Conservation (phyloP, 805 yeast genomes). For the Cyberlindnera subsufficiens region DNA sequence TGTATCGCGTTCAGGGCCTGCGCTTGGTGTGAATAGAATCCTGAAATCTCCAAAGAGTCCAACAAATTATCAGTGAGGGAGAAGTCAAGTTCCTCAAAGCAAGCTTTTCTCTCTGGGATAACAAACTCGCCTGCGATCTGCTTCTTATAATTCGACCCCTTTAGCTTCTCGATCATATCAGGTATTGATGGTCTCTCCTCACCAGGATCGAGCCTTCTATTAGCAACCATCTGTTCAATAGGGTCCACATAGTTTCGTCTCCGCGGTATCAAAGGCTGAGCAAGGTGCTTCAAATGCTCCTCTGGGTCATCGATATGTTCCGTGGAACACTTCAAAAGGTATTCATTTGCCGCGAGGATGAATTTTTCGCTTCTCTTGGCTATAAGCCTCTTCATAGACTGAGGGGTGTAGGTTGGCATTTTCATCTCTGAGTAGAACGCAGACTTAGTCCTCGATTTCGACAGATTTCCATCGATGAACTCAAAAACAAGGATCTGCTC, state of each 20-base stretch:
- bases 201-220: slow-evolving; percentile 18
- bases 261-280: slow-evolving; percentile 39
- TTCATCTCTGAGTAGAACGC: slow-evolving; percentile 39
- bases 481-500: slow-evolving; percentile 66
- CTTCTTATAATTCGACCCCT: slow-evolving; percentile 47
- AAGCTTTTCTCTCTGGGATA: slow-evolving; percentile 41
- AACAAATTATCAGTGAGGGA: slow-evolving; percentile 45
- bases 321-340: slow-evolving; percentile 27
- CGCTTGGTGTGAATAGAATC: slow-evolving; percentile 77
- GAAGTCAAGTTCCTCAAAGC: slow-evolving; percentile 35
- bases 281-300: slow-evolving; percentile 30
- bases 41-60: slow-evolving; percentile 43
- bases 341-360: slow-evolving; percentile 30
- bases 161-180: slow-evolving; percentile 44
- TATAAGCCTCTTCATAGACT: slow-evolving; percentile 56
- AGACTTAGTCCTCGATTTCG: slow-evolving; percentile 42
- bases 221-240: slow-evolving; percentile 46
- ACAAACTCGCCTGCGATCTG: slow-evolving; percentile 57
- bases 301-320: slow-evolving; percentile 34
- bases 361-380: slow-evolving; percentile 52
- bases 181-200: slow-evolving; percentile 38
- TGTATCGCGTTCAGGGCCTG: slow-evolving; percentile 61
- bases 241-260: slow-evolving; percentile 53
- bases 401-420: slow-evolving; percentile 45
- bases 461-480: slow-evolving; percentile 61